Evolutionary conservation across 148 eudicot species (phyloP).

Genomic region (Beta vulgaris): DNA sequence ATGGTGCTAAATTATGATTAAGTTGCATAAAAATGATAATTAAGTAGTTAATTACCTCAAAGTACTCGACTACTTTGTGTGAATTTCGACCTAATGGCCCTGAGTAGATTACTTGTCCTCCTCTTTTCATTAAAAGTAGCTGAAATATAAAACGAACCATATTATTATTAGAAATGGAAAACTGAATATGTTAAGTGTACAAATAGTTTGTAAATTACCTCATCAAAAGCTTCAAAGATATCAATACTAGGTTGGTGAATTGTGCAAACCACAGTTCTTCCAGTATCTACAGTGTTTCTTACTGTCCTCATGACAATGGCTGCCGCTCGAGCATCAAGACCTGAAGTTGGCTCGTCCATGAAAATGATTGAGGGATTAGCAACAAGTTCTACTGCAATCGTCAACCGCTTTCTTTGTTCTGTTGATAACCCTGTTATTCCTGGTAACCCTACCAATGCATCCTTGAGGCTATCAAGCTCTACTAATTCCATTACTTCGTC

Average conservation of each 20-base stretch:
- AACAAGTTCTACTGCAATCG: slow-evolving; percentile 73
- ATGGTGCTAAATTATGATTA: too few species aligned
- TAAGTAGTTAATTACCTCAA: slow-evolving; percentile 43
- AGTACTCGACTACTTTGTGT: slow-evolving; percentile 57
- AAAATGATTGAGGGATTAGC: slow-evolving; percentile 71
- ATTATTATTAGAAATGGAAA: neutral
- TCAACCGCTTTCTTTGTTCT: slow-evolving; percentile 68
- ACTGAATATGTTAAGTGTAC: neutral
- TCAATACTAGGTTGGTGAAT: slow-evolving; percentile 81
- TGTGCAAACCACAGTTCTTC: slow-evolving; percentile 74
- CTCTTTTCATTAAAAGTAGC: slow-evolving; percentile 78
- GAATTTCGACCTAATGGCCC: slow-evolving; percentile 72
- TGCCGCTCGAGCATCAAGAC: slow-evolving; percentile 86
- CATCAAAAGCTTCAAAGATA: slow-evolving; percentile 75
- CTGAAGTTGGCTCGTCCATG: slow-evolving; percentile 84
- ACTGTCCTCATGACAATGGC: slow-evolving; percentile 85
- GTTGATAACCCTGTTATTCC: slow-evolving; percentile 70
- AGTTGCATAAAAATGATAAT: too few species aligned
- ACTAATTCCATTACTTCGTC: slow-evolving; percentile 67
- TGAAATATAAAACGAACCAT: slow-evolving; percentile 17
- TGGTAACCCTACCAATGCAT: slow-evolving; percentile 68
- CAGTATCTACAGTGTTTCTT: slow-evolving; percentile 73
- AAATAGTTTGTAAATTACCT: slow-evolving; percentile 35
- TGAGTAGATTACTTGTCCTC: slow-evolving; percentile 68
- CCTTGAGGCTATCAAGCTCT: slow-evolving; percentile 49